These are phyloP conservation scores for Pelargonium nanum DNA, from an alignment of 345 rosid genomes.

Conservation along the genomic window DNA sequence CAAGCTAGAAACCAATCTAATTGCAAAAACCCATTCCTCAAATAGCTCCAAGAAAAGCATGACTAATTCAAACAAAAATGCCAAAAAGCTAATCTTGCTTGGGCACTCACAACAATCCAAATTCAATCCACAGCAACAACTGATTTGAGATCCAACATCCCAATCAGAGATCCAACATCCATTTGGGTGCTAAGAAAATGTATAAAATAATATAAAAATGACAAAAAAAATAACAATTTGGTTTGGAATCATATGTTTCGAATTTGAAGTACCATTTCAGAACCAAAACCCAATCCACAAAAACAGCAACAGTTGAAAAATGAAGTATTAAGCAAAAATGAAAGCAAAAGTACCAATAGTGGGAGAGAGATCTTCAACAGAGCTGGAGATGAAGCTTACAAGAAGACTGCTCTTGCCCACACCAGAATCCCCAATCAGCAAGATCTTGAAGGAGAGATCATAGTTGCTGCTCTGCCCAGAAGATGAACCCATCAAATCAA, in stretches of 20 bases:
- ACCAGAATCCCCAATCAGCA: constrained; percentile 92
- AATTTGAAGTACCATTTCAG: background rate
- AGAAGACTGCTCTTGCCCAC: constrained; percentile 97
- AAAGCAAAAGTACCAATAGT: constrained; percentile 54
- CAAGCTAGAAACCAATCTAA: background rate
- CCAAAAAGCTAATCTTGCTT: background rate
- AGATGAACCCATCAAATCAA: constrained; percentile 62
- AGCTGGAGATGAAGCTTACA: constrained; percentile 80
- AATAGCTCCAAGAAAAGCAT: no score
- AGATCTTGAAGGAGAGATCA: constrained; percentile 92
- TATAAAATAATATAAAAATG: background rate
- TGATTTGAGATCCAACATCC: background rate
- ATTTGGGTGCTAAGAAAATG: background rate
- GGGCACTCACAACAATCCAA: background rate
- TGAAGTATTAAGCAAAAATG: constrained; percentile 4
- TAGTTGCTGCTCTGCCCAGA: constrained; percentile 52
- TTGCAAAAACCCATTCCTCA: background rate
- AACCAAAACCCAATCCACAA: background rate
- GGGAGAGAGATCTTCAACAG: constrained; percentile 71
- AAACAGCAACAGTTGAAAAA: constrained; percentile 6
- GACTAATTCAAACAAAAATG: no score
- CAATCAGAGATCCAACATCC: background rate
- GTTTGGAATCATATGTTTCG: background rate
- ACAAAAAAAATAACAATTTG: background rate
- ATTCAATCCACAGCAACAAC: background rate